Base-by-base conservation (phyloP, 2,329 filamentous ascomycete genomes). In the Microcera coccophila region DNA sequence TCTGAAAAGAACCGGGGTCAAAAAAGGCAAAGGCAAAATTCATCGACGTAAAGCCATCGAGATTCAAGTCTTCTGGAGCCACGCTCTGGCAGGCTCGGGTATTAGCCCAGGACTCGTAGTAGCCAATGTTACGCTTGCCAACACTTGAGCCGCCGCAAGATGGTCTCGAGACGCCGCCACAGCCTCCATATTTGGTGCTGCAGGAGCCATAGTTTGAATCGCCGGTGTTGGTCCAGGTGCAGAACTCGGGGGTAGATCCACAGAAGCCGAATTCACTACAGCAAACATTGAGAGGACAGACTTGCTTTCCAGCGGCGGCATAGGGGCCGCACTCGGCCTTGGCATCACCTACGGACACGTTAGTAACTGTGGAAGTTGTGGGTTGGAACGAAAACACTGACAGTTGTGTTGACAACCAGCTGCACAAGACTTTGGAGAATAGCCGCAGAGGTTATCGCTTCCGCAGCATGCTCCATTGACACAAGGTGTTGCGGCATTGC, bases 231-330 rank as follows among this genome's bases (percentile, higher is more conserved):
- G n/a, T n/a, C n/a, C n/a, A n/a, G n/a, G 56, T 59, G 19, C 72
- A 77, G 49, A 73, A 74, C 12, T 70, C 70, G 1, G 50, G 48
- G 0, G 68, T 70, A 1, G 62, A 62, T 4, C 72, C 73, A 18
- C 73, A 76, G 36, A 70, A 62, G 1, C 72, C 73, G 59, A 68
- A 69, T 15, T 60, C 55, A 11, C 65, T 62, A 49, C 69, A 72
- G 50, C 68, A 71, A 1, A 61, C 64, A 19, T 70, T 69, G 0
- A 73, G 56, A 0, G 68, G 68, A 45, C 74, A 78, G n/a, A n/a
- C n/a, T n/a, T n/a, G n/a, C n/a, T n/a, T n/a, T n/a, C n/a, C n/a
- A n/a, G n/a, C n/a, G n/a, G n/a, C n/a, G n/a, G n/a, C n/a, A n/a
- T n/a, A n/a, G n/a, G n/a, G n/a, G n/a, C n/a, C n/a, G n/a, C n/a